Percentiles rank a stretch among this genome's conserved stretches.
Evolutionary conservation across 345 rosid species (phyloP).

Genomic region (Cardamine occulta): DNA sequence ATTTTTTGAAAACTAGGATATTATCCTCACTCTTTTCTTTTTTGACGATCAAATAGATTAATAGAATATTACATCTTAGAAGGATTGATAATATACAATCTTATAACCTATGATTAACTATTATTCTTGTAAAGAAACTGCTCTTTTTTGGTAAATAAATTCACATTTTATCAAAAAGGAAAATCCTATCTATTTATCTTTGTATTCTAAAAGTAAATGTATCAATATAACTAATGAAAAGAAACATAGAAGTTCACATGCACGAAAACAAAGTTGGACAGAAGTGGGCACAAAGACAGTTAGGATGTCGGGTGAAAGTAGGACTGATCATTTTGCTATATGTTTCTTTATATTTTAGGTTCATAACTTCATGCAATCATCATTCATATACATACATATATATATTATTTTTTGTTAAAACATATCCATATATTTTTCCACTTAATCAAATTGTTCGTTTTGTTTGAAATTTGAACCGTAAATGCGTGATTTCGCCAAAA

Average conservation of each 20-base stretch:
- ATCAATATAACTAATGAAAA: neutral
- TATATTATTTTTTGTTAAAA: neutral
- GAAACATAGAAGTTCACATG: constrained; percentile 1
- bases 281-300: constrained; percentile 5
- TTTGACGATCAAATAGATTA: neutral
- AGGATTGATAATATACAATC: too few relatives aligned
- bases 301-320: constrained; percentile 19
- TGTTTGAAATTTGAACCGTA: neutral
- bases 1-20: neutral
- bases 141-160: too few relatives aligned
- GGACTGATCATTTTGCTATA: constrained; percentile 1
- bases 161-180: neutral
- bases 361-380: neutral
- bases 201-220: neutral
- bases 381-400: neutral
- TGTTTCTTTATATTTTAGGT: neutral
- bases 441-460: neutral
- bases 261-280: neutral
- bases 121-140: too few relatives aligned
- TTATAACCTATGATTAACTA: neutral
- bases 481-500: neutral
- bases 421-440: neutral
- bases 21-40: neutral
- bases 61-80: too few relatives aligned
- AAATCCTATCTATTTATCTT: neutral